A percentile compares a stretch with the other conserved stretches of the same genome.
phyloP scores from a whole-genome alignment of 192 early-diverging fungal genomes.

The Coemansia sp. region DNA sequence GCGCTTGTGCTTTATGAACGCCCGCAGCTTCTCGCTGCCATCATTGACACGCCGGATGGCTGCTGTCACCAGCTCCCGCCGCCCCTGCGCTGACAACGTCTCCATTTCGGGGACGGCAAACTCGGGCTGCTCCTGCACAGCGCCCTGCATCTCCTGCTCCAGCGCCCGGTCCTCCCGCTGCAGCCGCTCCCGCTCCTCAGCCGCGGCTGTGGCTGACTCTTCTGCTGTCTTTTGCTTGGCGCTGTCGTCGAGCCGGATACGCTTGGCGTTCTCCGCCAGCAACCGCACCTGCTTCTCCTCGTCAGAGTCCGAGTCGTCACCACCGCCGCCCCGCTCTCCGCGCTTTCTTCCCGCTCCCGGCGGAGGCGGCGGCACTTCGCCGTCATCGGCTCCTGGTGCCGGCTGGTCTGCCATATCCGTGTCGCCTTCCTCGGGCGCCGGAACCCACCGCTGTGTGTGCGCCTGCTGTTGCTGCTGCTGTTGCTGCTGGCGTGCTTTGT shows the following conservation, averaged over 20 bases:
- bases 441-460: slow-evolving; percentile 11
- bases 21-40: slow-evolving; percentile 7
- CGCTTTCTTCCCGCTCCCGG: slow-evolving; percentile 10
- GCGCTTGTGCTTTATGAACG: slow-evolving; percentile 24
- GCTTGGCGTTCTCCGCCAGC: slow-evolving; percentile 46
- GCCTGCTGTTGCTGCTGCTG: slow-evolving; percentile 6
- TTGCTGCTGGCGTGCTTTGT: slow-evolving; percentile 14
- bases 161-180: slow-evolving; percentile 16
- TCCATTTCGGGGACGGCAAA: slow-evolving; percentile 17
- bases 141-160: slow-evolving; percentile 13
- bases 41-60: slow-evolving; percentile 20
- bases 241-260: slow-evolving; percentile 27
- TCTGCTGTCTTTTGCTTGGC: neutral
- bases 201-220: neutral
- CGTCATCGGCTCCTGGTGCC: slow-evolving; percentile 8
- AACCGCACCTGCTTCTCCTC: slow-evolving; percentile 36
- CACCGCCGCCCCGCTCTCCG: neutral
- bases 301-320: slow-evolving; percentile 33
- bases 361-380: neutral
- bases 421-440: slow-evolving; percentile 8
- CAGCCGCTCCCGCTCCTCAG: neutral
- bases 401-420: slow-evolving; percentile 21
- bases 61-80: slow-evolving; percentile 7
- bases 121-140: neutral
- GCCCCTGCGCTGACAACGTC: slow-evolving; percentile 3